Conservation (phyloP, 176 grass and related monocot species). For the Lolium perenne region DNA sequence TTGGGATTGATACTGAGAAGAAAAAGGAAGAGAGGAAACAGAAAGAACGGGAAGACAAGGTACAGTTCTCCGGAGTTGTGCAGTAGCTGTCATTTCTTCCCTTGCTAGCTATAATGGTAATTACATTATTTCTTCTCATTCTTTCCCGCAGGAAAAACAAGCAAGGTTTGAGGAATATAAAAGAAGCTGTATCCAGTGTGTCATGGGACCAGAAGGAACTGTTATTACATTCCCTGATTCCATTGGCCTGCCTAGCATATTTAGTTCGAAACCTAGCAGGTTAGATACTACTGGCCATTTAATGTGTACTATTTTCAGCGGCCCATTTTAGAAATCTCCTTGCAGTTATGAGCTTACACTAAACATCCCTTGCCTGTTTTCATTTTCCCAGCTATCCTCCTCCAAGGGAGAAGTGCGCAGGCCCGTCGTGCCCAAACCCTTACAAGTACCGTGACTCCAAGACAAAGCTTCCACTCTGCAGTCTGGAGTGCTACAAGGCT, state of each 20-base stretch:
- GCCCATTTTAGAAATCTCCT: not conserved
- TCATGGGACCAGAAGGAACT: constrained; percentile 63
- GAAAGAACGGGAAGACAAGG: constrained; percentile 65
- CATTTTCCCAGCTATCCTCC: constrained; percentile 80
- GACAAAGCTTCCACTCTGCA: constrained; percentile 87
- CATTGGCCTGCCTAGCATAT: constrained; percentile 74
- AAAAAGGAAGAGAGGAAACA: constrained; percentile 76
- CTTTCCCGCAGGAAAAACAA: constrained; percentile 50
- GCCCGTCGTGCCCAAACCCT: constrained; percentile 73
- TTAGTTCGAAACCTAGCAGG: constrained; percentile 73
- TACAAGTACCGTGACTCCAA: constrained; percentile 98
- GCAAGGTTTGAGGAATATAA: constrained; percentile 52
- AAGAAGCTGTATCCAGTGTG: constrained; percentile 63
- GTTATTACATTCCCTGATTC: constrained; percentile 65
- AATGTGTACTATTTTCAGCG: constrained; percentile 16
- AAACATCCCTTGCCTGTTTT: constrained; percentile 14
- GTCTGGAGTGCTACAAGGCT: constrained; percentile 86
- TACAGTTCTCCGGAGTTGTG: constrained; percentile 20
- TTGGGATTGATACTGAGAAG: constrained; percentile 77
- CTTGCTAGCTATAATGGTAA: not conserved
- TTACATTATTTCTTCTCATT: not conserved
- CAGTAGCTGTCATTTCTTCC: constrained; percentile 3
- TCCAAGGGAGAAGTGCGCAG: constrained; percentile 94
- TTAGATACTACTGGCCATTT: constrained; percentile 23
- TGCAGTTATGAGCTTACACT: not conserved